Evolutionary conservation across 1,284 basidiomycete species (phyloP).

Genomic region (Puccinia coronata): DNA sequence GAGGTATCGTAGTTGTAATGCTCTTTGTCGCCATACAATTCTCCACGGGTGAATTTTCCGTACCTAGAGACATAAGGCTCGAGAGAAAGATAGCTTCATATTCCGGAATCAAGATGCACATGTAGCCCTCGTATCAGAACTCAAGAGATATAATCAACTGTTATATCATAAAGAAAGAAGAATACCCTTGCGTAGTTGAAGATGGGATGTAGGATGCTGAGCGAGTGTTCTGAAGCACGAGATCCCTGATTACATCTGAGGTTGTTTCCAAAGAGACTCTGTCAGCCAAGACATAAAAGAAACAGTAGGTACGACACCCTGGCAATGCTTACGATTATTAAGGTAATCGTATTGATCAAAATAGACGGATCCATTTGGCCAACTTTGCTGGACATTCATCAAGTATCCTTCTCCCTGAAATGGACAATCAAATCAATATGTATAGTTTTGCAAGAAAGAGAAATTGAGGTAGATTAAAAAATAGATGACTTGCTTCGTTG

Average conservation of each 20-base stretch:
- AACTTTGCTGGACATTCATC: conserved; percentile 7
- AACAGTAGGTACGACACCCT: conserved; percentile 48
- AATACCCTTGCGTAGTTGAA: conserved; percentile 63
- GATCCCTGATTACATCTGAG: conserved; percentile 64
- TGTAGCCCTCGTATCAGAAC: too few relatives aligned
- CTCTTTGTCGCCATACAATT: conserved; percentile 67
- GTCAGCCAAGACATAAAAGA: not conserved
- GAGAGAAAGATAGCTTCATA: conserved; percentile 64
- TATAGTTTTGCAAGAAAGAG: not conserved
- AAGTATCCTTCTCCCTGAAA: conserved; percentile 49
- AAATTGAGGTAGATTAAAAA: conserved; percentile 63
- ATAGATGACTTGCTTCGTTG: conserved; percentile 65
- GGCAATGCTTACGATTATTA: conserved; percentile 61
- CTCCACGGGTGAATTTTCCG: conserved; percentile 63
- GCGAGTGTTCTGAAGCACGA: conserved; percentile 63
- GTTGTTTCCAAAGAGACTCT: too few relatives aligned
- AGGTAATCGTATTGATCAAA: conserved; percentile 64
- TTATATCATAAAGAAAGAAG: too few relatives aligned
- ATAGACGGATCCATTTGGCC: conserved; percentile 47
- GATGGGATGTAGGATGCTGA: conserved; percentile 69
- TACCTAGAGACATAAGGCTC: conserved; percentile 66
- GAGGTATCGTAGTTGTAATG: conserved; percentile 67
- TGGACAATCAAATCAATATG: too few relatives aligned
- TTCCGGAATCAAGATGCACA: too few relatives aligned
- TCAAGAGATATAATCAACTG: too few relatives aligned